phyloP scores from a whole-genome alignment of 106 monocot species.

The Dioscorea zingiberensis region DNA sequence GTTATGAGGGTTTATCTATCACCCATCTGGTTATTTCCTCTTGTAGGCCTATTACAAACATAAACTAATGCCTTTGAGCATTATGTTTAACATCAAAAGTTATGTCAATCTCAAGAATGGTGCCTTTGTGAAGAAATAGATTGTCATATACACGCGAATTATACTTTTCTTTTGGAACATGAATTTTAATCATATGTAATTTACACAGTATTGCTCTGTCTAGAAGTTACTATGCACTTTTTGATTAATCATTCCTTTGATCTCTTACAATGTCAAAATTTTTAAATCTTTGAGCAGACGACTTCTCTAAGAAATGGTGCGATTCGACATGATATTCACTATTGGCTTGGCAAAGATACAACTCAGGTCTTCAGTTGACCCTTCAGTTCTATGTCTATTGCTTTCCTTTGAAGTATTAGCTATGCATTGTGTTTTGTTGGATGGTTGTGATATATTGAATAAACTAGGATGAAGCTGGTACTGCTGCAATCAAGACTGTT shows the following conservation, averaged over 20 bases:
- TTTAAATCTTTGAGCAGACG: slow-evolving; percentile 24
- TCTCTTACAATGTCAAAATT: background rate
- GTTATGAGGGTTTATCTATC: too few species aligned
- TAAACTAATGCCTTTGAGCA: too few species aligned
- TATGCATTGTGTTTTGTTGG: background rate
- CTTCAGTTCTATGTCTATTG: background rate
- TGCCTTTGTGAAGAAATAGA: too few species aligned
- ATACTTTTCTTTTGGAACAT: too few species aligned
- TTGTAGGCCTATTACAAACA: too few species aligned
- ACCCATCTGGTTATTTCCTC: too few species aligned
- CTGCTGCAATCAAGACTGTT: slow-evolving; percentile 44
- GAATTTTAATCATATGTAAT: too few species aligned
- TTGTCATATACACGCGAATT: too few species aligned
- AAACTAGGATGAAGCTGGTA: slow-evolving; percentile 41
- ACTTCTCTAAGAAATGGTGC: slow-evolving; percentile 38
- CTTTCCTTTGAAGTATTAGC: background rate
- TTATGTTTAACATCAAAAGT: too few species aligned
- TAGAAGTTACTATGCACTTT: background rate
- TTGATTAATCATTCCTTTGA: background rate
- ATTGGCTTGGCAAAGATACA: slow-evolving; percentile 56
- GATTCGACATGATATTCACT: slow-evolving; percentile 44
- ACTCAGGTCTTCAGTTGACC: slow-evolving; percentile 24
- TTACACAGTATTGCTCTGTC: too few species aligned
- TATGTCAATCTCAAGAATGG: too few species aligned
- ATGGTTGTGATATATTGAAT: background rate